phyloP scores from a whole-genome alignment of 371 early-diverging fungal species.

The Zychaea mexicana region DNA sequence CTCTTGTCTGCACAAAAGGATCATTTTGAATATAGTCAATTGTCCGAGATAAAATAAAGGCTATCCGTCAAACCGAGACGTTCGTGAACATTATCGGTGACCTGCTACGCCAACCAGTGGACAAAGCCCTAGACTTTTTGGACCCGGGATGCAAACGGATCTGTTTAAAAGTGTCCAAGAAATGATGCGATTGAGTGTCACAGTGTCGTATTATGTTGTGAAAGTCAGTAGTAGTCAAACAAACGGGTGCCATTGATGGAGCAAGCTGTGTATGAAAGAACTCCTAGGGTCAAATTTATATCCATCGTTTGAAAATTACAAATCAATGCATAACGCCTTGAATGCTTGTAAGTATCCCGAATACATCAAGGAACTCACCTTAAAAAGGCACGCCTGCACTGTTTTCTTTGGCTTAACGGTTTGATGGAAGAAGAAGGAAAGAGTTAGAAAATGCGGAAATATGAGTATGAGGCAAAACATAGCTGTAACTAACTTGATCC shows the following conservation, averaged over 20 bases:
- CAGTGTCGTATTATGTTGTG: not conserved
- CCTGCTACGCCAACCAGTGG: not conserved
- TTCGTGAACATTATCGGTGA: not conserved
- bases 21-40: not conserved
- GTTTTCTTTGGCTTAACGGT: not conserved
- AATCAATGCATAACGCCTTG: no score
- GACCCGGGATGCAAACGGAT: not conserved
- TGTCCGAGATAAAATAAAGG: not conserved
- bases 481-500: not conserved
- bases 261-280: not conserved
- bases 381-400: no score
- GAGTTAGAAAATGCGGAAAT: no score
- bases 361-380: not conserved
- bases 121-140: not conserved
- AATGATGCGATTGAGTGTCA: not conserved
- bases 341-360: no score
- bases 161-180: not conserved
- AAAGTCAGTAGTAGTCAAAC: not conserved
- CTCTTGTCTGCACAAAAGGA: not conserved
- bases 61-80: not conserved
- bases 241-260: not conserved
- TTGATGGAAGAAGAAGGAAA: not conserved
- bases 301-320: not conserved
- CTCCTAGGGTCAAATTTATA: not conserved
- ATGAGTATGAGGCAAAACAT: no score